These are phyloP conservation scores for Dryas octopetala DNA, from an alignment of 306 rosid genomes.

Conservation along the genomic window DNA sequence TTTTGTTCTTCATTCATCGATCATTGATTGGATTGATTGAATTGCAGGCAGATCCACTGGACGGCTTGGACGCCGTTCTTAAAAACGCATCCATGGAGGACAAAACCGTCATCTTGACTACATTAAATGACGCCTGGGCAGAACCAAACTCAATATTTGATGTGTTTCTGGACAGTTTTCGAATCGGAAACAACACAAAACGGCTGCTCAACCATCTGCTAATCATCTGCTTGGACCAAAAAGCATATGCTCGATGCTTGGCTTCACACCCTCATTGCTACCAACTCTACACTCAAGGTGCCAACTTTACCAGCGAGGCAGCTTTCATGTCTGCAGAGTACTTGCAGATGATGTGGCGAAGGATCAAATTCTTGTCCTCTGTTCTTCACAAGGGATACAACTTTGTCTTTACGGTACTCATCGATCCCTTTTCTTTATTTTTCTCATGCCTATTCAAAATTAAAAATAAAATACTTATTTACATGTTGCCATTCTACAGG, in stretches of 20 bases:
- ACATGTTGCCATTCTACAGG: conserved; percentile 35
- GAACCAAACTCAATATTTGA: conserved; percentile 74
- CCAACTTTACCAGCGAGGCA: conserved; percentile 61
- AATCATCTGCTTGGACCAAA: conserved; percentile 62
- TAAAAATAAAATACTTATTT: too few relatives aligned
- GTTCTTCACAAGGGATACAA: conserved; percentile 68
- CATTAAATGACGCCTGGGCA: conserved; percentile 88
- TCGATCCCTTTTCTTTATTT: background rate
- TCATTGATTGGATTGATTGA: background rate
- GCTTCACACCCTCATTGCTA: conserved; percentile 65
- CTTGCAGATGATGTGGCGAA: conserved; percentile 85
- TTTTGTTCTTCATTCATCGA: too few relatives aligned
- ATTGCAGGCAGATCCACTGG: conserved; percentile 14
- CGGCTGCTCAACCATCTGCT: conserved; percentile 63
- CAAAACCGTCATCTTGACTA: conserved; percentile 69
- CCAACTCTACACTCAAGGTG: conserved; percentile 43
- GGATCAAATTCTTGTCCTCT: conserved; percentile 56
- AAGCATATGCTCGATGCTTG: conserved; percentile 65
- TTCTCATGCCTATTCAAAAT: background rate
- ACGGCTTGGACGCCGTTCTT: conserved; percentile 24
- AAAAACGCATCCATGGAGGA: conserved; percentile 55
- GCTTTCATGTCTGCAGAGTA: conserved; percentile 61
- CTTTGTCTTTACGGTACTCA: conserved; percentile 76
- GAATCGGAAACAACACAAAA: conserved; percentile 52
- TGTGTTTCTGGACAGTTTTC: conserved; percentile 68